Evolutionary conservation across 1,284 basidiomycete species (phyloP), one percentile per base, ranked within the genome.

Genomic region (Puccinia hordei): DNA sequence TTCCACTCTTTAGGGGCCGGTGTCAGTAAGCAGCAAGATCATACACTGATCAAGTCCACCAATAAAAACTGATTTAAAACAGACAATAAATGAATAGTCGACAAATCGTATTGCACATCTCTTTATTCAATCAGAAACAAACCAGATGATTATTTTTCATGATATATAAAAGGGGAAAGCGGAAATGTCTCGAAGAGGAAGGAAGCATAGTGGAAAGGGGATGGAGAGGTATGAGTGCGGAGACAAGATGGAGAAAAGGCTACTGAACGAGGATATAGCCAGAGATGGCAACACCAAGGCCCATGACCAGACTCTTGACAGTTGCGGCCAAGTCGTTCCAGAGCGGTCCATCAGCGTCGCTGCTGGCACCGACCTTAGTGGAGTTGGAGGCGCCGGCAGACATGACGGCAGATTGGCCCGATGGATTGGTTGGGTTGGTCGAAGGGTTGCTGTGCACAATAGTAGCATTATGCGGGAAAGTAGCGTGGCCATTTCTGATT

Each of bases 401-500:
- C 22, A 8, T 19, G 41, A 5, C 0, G 24, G 15, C 12, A 0
- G 49, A 69, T 46, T 24, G 41, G 44, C n/a, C 13, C 0, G n/a
- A 30, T 41, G 30, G n/a, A 38, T 10, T n/a, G 61, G 17, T 19
- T 1, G 61, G 2, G 33, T 9, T 30, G 61, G 61, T 19, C 3
- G 61, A 6, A 1, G 61, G 35, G 19, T 38, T 63, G 61, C 61
- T 63, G 61, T 63, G 68, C 33, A 73, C 71, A 13, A 55, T 19
- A n/a, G 71, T 73, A 13, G 71, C 49, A n/a, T 73, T 73, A n/a
- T 41, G 49, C 1, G 53, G 49, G 35, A 73, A 73, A 3, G 71
- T 53, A 35, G 71, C 71, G 6, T 73, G 71, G 2, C 71, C 71
- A 30, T 73, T 73, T 57, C 71, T 73, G 51, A 13, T 4, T 33